These are phyloP conservation scores for Jatropha multifida DNA, from an alignment of 441 rosid genomes.

Conservation along the genomic window DNA sequence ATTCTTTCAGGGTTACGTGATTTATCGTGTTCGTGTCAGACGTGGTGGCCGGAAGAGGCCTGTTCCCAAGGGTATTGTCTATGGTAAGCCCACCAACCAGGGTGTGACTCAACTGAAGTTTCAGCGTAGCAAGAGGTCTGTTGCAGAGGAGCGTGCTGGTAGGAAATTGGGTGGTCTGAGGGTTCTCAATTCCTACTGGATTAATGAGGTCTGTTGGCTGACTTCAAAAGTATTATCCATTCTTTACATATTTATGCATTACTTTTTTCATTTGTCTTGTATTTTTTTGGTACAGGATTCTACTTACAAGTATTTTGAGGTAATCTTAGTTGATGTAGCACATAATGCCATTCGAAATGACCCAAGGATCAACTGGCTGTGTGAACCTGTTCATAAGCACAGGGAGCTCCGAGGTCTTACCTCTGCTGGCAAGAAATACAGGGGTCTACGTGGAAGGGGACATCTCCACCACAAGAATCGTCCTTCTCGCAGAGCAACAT, in stretches of 20 bases:
- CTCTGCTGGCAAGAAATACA: conserved; percentile 83
- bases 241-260: background rate
- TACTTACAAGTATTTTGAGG: conserved; percentile 82
- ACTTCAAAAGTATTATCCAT: background rate
- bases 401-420: conserved; percentile 89
- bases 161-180: conserved; percentile 89
- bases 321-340: conserved; percentile 75
- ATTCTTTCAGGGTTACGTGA: conserved; percentile 67
- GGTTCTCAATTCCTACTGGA: conserved; percentile 95
- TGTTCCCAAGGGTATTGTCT: conserved; percentile 95
- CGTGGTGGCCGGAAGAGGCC: conserved; percentile 98
- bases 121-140: conserved; percentile 95
- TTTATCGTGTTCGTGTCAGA: conserved; percentile 90
- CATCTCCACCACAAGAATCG: conserved; percentile 76
- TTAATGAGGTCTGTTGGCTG: conserved; percentile 66
- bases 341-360: conserved; percentile 81
- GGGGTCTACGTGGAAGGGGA: conserved; percentile 88
- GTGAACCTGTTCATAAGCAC: conserved; percentile 89
- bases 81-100: conserved; percentile 99
- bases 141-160: conserved; percentile 99
- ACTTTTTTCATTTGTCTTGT: background rate
- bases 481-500: conserved; percentile 87
- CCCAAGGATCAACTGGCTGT: conserved; percentile 91
- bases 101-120: conserved; percentile 99
- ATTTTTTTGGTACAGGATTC: conserved; percentile 50